Evolutionary conservation across 2,329 filamentous ascomycete species (phyloP), one percentile per base, ranked within the genome.

Genomic region (Ophiostoma fasciatum): DNA sequence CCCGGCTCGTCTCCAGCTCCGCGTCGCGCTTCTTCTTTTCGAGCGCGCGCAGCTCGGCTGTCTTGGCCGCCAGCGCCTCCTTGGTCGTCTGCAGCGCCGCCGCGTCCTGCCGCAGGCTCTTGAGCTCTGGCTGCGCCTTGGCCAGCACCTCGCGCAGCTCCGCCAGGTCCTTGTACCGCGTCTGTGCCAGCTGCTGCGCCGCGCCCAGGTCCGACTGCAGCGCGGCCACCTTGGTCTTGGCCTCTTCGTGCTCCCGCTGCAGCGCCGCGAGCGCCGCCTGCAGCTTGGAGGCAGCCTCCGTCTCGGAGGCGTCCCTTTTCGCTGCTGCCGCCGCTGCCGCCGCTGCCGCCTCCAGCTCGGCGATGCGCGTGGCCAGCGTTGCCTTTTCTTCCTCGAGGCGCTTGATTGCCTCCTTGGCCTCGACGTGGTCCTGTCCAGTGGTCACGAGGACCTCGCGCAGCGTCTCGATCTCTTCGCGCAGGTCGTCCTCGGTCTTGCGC

Each of bases 121-220:
- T 80, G 18, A 96, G 62, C 56, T 98, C 88, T 0, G 84, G 81
- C 50, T 94, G 87, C 1, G 81, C 71, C 53, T 90, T 92, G 45
- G 85, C 78, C 21, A 94, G 57, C 3, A 87, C 65, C 42, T 88
- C 81, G 15, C 78, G 71, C 31, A 94, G 62, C 20, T 93, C 82
- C 0, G 77, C 78, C 2, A 94, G 62, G 41, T 96, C 87, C 54
- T 85, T 93, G 62, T 85, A 96, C 21, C 90, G 71, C 13, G 73
- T 79, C 42, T 92, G 78, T 0, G 90, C 84, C 11, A 96, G 68
- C 55, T 92, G 76, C 52, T 94, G 78, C 0, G 87, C 80, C 3
- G 85, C 85, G 2, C 76, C 79, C 4, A 96, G 67, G 51, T 98
- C 88, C 0, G 79, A 82, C 50, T 93, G 77, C 14, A 94, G 56